Evolutionary conservation across 768 basidiomycete genomes (phyloP).

Genomic region (Cantharellus anzutake): DNA sequence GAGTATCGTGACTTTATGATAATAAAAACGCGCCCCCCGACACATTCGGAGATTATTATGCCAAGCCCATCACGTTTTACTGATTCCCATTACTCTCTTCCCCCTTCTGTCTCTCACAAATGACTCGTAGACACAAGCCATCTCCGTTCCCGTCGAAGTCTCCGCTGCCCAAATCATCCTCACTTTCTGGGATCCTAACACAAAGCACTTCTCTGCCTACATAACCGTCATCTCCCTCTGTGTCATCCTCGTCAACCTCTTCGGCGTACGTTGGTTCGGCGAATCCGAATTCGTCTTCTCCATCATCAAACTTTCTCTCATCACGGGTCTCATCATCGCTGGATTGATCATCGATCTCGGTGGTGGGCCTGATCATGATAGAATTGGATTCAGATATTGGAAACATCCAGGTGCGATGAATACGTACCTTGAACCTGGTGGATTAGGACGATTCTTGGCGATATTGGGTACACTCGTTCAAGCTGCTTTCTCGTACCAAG

Average conservation of each 20-base stretch:
- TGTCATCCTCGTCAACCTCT: constrained; percentile 44
- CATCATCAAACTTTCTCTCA: constrained; percentile 34
- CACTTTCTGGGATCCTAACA: constrained; percentile 10
- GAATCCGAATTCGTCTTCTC: constrained; percentile 56
- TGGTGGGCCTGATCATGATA: constrained; percentile 13
- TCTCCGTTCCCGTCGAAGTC: constrained; percentile 20
- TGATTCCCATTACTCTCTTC: too few species aligned
- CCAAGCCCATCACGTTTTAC: too few species aligned
- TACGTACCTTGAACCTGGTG: constrained; percentile 4
- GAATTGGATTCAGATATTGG: constrained; percentile 27
- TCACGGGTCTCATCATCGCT: constrained; percentile 19
- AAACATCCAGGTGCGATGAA: constrained; percentile 14
- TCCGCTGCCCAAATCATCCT: constrained; percentile 17
- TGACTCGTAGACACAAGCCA: constrained; percentile 23
- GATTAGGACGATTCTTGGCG: constrained; percentile 22
- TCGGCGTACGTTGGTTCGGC: constrained; percentile 56
- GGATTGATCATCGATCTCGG: not conserved
- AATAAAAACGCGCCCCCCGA: not conserved
- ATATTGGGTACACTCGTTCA: constrained; percentile 27
- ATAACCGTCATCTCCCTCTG: constrained; percentile 45
- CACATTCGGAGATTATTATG: too few species aligned
- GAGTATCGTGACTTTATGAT: constrained; percentile 11
- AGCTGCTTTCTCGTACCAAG: constrained; percentile 60
- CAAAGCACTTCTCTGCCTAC: constrained; percentile 46
- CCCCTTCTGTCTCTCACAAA: constrained; percentile 11